Percentiles rank a stretch among this genome's conserved stretches.
These are phyloP conservation scores for Blastobotrys aristatus DNA, from an alignment of 1,139 yeast genomes.

Conservation along the genomic window DNA sequence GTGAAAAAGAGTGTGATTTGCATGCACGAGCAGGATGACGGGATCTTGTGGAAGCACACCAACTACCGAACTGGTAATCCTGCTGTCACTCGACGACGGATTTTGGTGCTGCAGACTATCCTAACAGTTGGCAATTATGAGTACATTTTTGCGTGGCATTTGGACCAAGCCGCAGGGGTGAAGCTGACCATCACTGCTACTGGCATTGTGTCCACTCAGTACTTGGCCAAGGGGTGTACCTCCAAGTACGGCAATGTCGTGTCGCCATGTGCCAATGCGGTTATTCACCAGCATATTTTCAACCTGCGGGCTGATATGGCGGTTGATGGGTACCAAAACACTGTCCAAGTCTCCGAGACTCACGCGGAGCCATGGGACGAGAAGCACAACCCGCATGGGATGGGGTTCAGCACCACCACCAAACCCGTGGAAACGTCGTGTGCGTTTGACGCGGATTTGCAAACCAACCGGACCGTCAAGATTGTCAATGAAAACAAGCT, in stretches of 20 bases:
- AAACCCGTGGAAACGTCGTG: constrained; percentile 67
- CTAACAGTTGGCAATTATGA: constrained; percentile 91
- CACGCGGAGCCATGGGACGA: constrained; percentile 55
- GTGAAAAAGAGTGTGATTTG: constrained; percentile 71
- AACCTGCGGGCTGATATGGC: constrained; percentile 86
- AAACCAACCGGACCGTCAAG: constrained; percentile 72
- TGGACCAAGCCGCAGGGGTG: constrained; percentile 79
- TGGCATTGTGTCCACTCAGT: constrained; percentile 66
- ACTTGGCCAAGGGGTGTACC: constrained; percentile 67
- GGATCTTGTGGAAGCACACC: constrained; percentile 76
- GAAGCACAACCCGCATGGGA: constrained; percentile 64
- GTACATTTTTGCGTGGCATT: constrained; percentile 70
- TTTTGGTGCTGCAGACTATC: constrained; percentile 77
- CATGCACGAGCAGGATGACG: constrained; percentile 86
- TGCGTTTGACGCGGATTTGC: constrained; percentile 67
- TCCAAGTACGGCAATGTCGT: constrained; percentile 83
- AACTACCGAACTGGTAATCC: constrained; percentile 74
- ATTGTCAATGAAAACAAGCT: constrained; percentile 67
- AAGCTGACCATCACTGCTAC: constrained; percentile 85
- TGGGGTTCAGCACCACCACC: constrained; percentile 68
- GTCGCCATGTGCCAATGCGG: constrained; percentile 74
- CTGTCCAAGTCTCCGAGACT: constrained; percentile 65
- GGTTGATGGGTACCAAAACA: constrained; percentile 75
- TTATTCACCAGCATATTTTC: constrained; percentile 83
- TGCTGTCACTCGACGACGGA: constrained; percentile 72